These are phyloP conservation scores for Daldinia eschscholtzii DNA, from an alignment of 2,329 filamentous ascomycete species.

Conservation along the genomic window DNA sequence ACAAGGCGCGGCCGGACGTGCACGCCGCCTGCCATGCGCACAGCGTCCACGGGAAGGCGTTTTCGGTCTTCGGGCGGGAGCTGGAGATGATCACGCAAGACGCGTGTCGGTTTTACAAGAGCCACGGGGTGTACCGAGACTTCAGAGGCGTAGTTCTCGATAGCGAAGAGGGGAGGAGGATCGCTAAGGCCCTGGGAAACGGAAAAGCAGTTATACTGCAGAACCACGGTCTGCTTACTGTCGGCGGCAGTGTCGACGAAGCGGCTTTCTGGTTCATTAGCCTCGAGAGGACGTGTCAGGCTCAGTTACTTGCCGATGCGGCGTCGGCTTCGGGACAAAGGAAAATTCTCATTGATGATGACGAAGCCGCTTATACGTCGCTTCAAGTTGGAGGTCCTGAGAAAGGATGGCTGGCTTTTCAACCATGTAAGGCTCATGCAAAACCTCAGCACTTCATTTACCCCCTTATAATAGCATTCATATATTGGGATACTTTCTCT, in stretches of 20 bases:
- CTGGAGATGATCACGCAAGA: slow-evolving; percentile 74
- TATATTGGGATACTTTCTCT: not conserved
- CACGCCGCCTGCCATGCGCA: slow-evolving; percentile 72
- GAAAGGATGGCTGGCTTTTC: slow-evolving; percentile 52
- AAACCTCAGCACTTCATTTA: not conserved
- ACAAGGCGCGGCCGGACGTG: slow-evolving; percentile 70
- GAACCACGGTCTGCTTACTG: slow-evolving; percentile 74
- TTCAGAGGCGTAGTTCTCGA: slow-evolving; percentile 73
- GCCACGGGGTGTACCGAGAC: slow-evolving; percentile 69
- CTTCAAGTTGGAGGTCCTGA: slow-evolving; percentile 49
- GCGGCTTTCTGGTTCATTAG: slow-evolving; percentile 73
- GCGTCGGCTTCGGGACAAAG: slow-evolving; percentile 56
- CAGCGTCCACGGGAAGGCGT: slow-evolving; percentile 70
- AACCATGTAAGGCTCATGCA: slow-evolving; percentile 41
- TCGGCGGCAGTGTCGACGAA: slow-evolving; percentile 73
- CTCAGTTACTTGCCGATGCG: slow-evolving; percentile 72
- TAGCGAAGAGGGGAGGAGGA: slow-evolving; percentile 67
- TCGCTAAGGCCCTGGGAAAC: slow-evolving; percentile 68
- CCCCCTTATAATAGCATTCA: not conserved
- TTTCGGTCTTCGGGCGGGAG: slow-evolving; percentile 67
- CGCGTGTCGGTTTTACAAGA: slow-evolving; percentile 68
- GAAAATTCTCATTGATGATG: slow-evolving; percentile 50
- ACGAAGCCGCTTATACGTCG: slow-evolving; percentile 48
- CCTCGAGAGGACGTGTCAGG: slow-evolving; percentile 71
- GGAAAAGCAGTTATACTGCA: slow-evolving; percentile 69